Evolutionary conservation across 2,329 filamentous ascomycete genomes (phyloP).

Genomic region (Nigrospora oryzae): DNA sequence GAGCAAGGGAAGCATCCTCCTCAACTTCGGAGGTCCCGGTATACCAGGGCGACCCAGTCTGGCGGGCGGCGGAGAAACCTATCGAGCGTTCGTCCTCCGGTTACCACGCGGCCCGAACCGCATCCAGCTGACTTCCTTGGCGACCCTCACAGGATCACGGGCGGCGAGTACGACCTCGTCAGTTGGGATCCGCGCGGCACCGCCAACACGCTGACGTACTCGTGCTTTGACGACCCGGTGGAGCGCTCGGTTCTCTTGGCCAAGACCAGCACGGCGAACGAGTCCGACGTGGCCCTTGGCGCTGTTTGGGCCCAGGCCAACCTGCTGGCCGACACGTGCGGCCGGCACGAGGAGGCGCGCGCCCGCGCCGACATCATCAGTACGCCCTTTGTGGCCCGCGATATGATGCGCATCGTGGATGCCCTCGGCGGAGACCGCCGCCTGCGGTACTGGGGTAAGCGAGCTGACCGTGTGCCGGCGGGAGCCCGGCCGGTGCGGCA

Average conservation of each 20-base stretch:
- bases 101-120: no score
- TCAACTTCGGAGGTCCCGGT: constrained; percentile 7
- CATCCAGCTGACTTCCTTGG: background rate
- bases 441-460: constrained; percentile 26
- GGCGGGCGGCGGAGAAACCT: background rate
- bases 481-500: background rate
- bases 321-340: constrained; percentile 11
- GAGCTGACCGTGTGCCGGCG: no score
- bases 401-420: constrained; percentile 29
- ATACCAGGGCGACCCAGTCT: background rate
- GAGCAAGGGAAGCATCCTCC: constrained; percentile 3
- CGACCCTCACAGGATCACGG: constrained; percentile 7
- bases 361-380: constrained; percentile 15
- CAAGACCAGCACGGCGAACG: background rate
- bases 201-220: constrained; percentile 10
- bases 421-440: constrained; percentile 26
- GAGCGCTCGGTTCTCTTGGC: constrained; percentile 2
- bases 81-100: background rate
- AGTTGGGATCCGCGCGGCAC: constrained; percentile 14
- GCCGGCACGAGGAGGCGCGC: background rate
- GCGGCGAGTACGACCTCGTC: constrained; percentile 12
- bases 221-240: constrained; percentile 6
- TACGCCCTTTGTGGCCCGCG: constrained; percentile 25
- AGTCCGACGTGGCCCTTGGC: constrained; percentile 7
- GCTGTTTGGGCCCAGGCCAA: constrained; percentile 8